These are phyloP conservation scores for Pugionium dolabratum DNA, from an alignment of 345 rosid species.

Conservation along the genomic window DNA sequence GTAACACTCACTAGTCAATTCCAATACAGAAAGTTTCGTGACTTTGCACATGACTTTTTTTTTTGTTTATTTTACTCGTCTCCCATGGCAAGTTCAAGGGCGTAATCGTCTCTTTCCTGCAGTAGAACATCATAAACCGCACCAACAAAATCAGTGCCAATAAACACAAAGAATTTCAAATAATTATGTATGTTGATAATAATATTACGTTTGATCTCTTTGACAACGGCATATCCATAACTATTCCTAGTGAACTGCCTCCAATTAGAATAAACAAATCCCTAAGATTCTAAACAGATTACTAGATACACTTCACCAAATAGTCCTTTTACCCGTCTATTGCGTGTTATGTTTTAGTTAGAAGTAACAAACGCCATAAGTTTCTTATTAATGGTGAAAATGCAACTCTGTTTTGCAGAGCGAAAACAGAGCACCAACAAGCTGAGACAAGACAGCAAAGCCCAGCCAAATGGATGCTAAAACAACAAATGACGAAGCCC, in stretches of 20 bases:
- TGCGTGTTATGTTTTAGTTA: background rate
- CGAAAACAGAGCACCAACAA: too few relatives aligned
- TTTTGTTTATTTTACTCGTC: conserved; percentile 55
- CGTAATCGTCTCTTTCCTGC: conserved; percentile 96
- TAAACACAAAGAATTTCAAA: too few relatives aligned
- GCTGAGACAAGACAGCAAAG: too few relatives aligned
- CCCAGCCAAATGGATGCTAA: too few relatives aligned
- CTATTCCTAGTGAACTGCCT: background rate
- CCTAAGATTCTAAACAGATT: background rate
- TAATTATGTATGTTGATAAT: background rate
- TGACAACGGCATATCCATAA: background rate
- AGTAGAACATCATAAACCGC: background rate
- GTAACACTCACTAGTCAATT: conserved; percentile 27
- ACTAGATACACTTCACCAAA: background rate
- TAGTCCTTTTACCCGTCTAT: background rate
- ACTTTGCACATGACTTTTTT: background rate
- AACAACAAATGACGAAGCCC: too few relatives aligned
- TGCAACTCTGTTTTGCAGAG: too few relatives aligned
- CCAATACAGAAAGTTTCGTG: conserved; percentile 8
- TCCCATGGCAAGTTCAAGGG: conserved; percentile 86
- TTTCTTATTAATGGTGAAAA: too few relatives aligned
- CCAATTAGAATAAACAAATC: background rate
- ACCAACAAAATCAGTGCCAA: too few relatives aligned
- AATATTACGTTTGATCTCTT: background rate
- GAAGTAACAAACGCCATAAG: background rate